Percentiles rank a stretch among this genome's conserved stretches.
These are phyloP conservation scores for Leccinum obscurum DNA, from an alignment of 768 basidiomycete genomes.

Conservation along the genomic window DNA sequence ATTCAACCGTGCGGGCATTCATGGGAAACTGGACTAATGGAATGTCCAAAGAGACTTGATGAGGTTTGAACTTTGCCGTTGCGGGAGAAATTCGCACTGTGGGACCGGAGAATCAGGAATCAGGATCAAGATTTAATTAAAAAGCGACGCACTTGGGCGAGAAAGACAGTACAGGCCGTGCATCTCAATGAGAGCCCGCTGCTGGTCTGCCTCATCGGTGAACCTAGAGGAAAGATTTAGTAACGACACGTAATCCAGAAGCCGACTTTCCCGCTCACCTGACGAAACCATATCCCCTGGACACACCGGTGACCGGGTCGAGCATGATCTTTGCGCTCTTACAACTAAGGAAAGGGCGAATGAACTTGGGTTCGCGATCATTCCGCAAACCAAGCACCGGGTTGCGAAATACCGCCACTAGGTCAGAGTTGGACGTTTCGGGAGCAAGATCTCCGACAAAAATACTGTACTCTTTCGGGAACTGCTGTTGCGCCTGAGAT, in stretches of 20 bases:
- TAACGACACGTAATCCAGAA: conserved; percentile 7
- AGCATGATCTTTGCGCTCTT: conserved; percentile 97
- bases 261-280: conserved; percentile 47
- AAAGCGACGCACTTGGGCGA: conserved; percentile 68
- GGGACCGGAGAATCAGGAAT: conserved; percentile 31
- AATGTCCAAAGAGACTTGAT: conserved; percentile 45
- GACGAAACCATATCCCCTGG: conserved; percentile 91
- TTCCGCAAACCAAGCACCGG: conserved; percentile 83
- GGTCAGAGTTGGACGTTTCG: conserved; percentile 91
- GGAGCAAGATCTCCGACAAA: conserved; percentile 94
- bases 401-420: conserved; percentile 92
- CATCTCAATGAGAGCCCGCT: conserved; percentile 89
- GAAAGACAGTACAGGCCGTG: conserved; percentile 88
- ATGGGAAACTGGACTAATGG: conserved; percentile 48
- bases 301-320: conserved; percentile 86
- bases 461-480: conserved; percentile 86
- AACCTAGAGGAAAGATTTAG: conserved; percentile 51
- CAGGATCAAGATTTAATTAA: conserved; percentile 3
- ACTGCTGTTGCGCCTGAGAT: conserved; percentile 49
- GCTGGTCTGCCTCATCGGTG: conserved; percentile 85
- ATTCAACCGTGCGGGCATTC: conserved; percentile 25
- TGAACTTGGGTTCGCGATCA: conserved; percentile 86
- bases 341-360: conserved; percentile 86
- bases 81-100: conserved; percentile 90
- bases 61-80: conserved; percentile 81